phyloP scores from a whole-genome alignment of 768 basidiomycete genomes.

The Termitomyces sp. region DNA sequence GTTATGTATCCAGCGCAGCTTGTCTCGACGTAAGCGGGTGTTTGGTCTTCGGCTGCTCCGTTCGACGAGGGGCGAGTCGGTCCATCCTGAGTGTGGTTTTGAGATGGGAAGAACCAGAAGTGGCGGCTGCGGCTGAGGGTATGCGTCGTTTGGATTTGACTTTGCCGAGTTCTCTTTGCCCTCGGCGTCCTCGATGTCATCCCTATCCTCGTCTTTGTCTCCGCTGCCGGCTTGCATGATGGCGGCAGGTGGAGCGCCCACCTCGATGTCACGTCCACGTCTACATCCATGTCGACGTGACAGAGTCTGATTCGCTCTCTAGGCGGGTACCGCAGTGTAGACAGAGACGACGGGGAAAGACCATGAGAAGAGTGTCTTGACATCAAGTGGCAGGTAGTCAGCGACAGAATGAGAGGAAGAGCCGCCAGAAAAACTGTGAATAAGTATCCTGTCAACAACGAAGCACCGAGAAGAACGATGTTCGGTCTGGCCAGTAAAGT shows the following conservation, averaged over 20 bases:
- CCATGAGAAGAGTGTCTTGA: neutral
- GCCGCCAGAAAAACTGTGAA: neutral
- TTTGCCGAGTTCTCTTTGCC: conserved; percentile 18
- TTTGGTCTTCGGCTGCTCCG: conserved; percentile 11
- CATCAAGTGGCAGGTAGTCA: neutral
- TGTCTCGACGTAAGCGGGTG: conserved; percentile 54
- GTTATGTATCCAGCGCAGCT: conserved; percentile 65
- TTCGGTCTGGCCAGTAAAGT: too few species aligned
- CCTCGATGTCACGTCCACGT: neutral
- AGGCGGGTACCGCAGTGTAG: neutral
- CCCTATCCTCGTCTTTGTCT: conserved; percentile 24
- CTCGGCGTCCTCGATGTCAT: conserved; percentile 33
- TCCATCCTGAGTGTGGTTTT: conserved; percentile 16
- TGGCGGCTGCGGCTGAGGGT: neutral
- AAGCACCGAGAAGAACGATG: neutral
- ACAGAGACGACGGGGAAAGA: neutral
- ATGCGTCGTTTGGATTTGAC: neutral
- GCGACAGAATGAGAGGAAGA: neutral
- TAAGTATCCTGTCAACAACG: neutral
- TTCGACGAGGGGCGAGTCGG: conserved; percentile 22
- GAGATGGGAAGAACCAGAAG: neutral
- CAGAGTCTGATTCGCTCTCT: neutral
- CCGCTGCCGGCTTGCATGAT: conserved; percentile 2
- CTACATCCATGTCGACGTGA: neutral
- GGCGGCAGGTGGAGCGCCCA: neutral